Evolutionary conservation across 2,329 filamentous ascomycete genomes (phyloP).

Genomic region (Zasmidium citrigriseum): DNA sequence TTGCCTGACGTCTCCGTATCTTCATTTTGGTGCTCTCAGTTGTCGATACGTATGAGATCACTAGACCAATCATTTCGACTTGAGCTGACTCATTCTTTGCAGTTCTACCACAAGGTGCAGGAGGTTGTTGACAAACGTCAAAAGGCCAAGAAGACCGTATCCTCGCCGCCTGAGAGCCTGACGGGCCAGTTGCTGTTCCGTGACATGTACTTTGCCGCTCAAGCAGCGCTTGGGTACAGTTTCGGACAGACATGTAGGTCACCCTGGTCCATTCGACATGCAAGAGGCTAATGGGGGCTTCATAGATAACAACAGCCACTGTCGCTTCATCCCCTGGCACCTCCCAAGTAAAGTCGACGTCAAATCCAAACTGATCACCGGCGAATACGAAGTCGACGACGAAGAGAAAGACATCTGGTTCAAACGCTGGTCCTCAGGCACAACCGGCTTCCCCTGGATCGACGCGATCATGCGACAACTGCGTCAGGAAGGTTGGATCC

Average conservation of each 20-base stretch:
- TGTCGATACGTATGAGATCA: slow-evolving; percentile 53
- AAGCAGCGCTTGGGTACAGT: slow-evolving; percentile 64
- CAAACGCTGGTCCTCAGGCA: slow-evolving; percentile 66
- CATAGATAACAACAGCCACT: slow-evolving; percentile 60
- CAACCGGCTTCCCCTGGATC: slow-evolving; percentile 78
- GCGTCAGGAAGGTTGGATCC: slow-evolving; percentile 72
- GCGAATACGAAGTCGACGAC: slow-evolving; percentile 65
- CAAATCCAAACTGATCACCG: slow-evolving; percentile 53
- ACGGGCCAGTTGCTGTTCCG: slow-evolving; percentile 74
- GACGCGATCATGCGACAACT: slow-evolving; percentile 79
- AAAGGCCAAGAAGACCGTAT: slow-evolving; percentile 53
- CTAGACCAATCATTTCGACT: neutral
- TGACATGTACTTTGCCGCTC: slow-evolving; percentile 82
- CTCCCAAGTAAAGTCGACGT: slow-evolving; percentile 62
- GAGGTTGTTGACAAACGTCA: slow-evolving; percentile 61
- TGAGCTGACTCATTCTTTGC: neutral
- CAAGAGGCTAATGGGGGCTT: too few species aligned
- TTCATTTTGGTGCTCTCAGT: slow-evolving; percentile 75
- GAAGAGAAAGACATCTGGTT: slow-evolving; percentile 66
- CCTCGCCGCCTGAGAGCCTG: slow-evolving; percentile 65
- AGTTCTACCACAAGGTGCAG: slow-evolving; percentile 70
- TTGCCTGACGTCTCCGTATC: slow-evolving; percentile 69
- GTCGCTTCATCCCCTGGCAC: slow-evolving; percentile 79
- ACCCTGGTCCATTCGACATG: neutral
- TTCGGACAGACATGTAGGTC: slow-evolving; percentile 60